Evolutionary conservation across 306 rosid genomes (phyloP), one percentile per base, ranked within the genome.

Genomic region (Inga leiocalycina): DNA sequence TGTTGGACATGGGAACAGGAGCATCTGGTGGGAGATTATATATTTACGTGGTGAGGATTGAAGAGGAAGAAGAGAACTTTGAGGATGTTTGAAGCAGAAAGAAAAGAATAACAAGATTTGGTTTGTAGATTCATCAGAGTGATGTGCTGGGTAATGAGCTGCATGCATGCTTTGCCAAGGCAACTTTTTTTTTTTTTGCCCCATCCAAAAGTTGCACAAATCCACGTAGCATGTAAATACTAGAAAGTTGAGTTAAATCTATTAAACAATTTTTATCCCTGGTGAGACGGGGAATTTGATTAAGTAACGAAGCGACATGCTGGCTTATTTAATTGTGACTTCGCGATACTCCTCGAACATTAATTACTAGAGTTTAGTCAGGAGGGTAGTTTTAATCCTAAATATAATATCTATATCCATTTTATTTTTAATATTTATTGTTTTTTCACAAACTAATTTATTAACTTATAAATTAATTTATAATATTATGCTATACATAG

Each of bases 51-150:
- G 81, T 85, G 69, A 83, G 62, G 71, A 80, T 77, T 88, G 72
- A 61, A 39, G 74, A 73, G 57, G 72, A 20, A 44, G 75, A 4
- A 10, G 77, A 79, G 87, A 81, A 82, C 75, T 82, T 89, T 76
- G 80, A 80, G 89, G 76, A 80, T 86, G 81, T 82, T 91, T 69
- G 86, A 83, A 81, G 88, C 37, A 57, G 45, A 81, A 93, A 87
- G 97, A 69, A 91, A 94, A 71, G 98, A 93, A 93, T 92, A 87
- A 39, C 8, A 39, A 83, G 49, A 84, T 76, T 84, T 81, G 39
- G 77, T 80, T 51, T 27, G 14, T 24, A 16, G 22, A 52, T 52
- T 15, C 59, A 45, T 69, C 17, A 24, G n/a, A 13, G 30, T 27
- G 16, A 19, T 62, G 22, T 46, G 24, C 43, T 72, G 76, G 52